Conservation (phyloP, 371 early-diverging fungal species). For the Edhazardia aedis region DNA sequence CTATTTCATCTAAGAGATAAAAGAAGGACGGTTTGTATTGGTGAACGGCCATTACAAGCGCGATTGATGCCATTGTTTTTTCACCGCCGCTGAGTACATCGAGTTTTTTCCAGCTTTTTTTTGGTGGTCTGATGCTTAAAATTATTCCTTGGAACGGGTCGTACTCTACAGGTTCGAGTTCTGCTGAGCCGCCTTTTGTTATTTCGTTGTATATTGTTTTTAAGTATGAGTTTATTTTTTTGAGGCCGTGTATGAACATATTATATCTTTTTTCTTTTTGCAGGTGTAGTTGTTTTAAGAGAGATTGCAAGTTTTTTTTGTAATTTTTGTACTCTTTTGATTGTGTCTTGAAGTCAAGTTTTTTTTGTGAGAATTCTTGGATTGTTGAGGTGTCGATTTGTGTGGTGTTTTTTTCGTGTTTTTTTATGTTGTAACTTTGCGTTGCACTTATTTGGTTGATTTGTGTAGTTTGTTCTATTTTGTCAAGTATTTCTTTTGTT, state of each 20-base stretch:
- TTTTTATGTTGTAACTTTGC: too few species aligned
- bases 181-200: constrained; percentile 94
- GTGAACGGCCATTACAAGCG: constrained; percentile 94
- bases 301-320: neutral
- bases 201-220: constrained; percentile 98
- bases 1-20: constrained; percentile 99
- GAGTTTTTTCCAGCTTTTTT: constrained; percentile 98
- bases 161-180: constrained; percentile 91
- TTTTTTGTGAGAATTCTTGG: constrained; percentile 2
- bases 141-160: constrained; percentile 98
- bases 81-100: constrained; percentile 95
- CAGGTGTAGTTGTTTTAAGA: neutral
- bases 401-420: too few species aligned
- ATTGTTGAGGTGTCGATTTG: neutral
- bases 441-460: too few species aligned
- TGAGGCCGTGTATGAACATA: constrained; percentile 77
- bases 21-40: constrained; percentile 92
- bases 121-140: constrained; percentile 97
- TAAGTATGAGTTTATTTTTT: constrained; percentile 65
- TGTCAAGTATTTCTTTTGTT: too few species aligned
- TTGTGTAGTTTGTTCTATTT: too few species aligned
- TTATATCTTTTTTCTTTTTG: neutral
- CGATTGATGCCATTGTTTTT: constrained; percentile 88
- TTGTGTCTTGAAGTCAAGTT: neutral
- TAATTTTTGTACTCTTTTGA: neutral